Base-by-base conservation (phyloP, 1,284 basidiomycete genomes). In the Phylloporus sp. region DNA sequence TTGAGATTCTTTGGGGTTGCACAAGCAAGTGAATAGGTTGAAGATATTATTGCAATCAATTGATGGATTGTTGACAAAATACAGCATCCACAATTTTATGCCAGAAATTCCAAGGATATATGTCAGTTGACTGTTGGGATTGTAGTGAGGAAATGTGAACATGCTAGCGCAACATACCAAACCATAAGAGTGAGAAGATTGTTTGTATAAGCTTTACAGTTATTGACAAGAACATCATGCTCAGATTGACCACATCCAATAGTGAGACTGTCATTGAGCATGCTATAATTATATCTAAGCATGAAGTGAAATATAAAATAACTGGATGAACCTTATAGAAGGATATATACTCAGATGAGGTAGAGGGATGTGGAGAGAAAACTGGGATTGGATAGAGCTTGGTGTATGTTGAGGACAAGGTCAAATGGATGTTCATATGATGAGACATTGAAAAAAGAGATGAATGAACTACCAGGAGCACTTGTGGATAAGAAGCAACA, bases 241-340 rank as follows among this genome's bases (percentile, higher is more conserved):
- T 66, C 52, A 1, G 64, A 63, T 19, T 66, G 60, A 5, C 53
- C 62, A 52, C 61, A 66, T 1, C 64, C 59, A 6, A 62, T 19
- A 0, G 47, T 15, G 0, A 61, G 5, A 15, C 64, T 39, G 5
- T 61, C 39, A 17, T 65, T 23, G 2, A 65, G 39, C 23, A 39
- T 7, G 11, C 39, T 39, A 39, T 20, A 37, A 37, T 5, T 45
- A 20, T 23, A 4, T 45, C 19, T 45, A 10, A 45, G 43, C 5
- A 10, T 23, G 19, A 20, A 7, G 19, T 4, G 19, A 8, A 4
- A 52, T n/a, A 52, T 14, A 25, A n/a, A 39, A 12, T 37, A 25
- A 15, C 8, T 3, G 15, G 52, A 14, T n/a, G 7, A 20, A 57
- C 32, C 20, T 57, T 12, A 57, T 23, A 11, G 35, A 39, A 1